Conservation (phyloP, 2,329 filamentous ascomycete species). For the Epicoccum nigrum region DNA sequence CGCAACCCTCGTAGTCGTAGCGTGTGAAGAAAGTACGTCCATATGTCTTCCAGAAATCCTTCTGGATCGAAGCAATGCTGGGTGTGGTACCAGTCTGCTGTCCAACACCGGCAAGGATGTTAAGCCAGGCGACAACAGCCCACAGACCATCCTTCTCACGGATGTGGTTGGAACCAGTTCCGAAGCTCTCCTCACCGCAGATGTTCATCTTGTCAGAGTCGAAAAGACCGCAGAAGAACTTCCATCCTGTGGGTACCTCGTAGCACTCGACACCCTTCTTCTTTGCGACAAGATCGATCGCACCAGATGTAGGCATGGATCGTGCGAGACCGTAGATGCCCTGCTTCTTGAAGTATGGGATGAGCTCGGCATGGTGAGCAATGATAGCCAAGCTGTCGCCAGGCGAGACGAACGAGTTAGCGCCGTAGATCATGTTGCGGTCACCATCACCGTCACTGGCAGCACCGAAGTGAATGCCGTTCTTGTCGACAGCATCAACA, state of each 20-base stretch:
- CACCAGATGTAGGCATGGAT: slow-evolving; percentile 96
- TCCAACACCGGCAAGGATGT: slow-evolving; percentile 95
- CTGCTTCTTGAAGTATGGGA: slow-evolving; percentile 98
- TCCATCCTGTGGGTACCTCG: slow-evolving; percentile 98
- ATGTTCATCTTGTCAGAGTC: slow-evolving; percentile 99
- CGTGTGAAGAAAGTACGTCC: slow-evolving; percentile 99
- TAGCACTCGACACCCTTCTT: slow-evolving; percentile 90
- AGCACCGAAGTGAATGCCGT: slow-evolving; percentile 91
- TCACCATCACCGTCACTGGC: slow-evolving; percentile 97
- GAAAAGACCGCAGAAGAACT: slow-evolving; percentile 96
- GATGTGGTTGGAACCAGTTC: slow-evolving; percentile 97
- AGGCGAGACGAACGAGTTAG: slow-evolving; percentile 93
- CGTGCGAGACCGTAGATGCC: slow-evolving; percentile 94
- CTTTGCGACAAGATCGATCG: slow-evolving; percentile 94
- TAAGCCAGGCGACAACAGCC: slow-evolving; percentile 97
- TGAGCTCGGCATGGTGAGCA: slow-evolving; percentile 92
- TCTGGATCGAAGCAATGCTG: slow-evolving; percentile 94
- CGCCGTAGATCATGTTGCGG: slow-evolving; percentile 99
- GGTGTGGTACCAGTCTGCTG: slow-evolving; percentile 80
- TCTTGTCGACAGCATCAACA: slow-evolving; percentile 90
- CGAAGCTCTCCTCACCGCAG: slow-evolving; percentile 97
- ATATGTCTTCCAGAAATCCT: slow-evolving; percentile 95
- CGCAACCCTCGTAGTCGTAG: slow-evolving; percentile 97
- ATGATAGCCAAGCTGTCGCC: slow-evolving; percentile 98
- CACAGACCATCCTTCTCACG: slow-evolving; percentile 98